A percentile compares a stretch with the other conserved stretches of the same genome.
Conservation (phyloP, 148 eudicot genomes). For the Rhododendron ovatum region DNA sequence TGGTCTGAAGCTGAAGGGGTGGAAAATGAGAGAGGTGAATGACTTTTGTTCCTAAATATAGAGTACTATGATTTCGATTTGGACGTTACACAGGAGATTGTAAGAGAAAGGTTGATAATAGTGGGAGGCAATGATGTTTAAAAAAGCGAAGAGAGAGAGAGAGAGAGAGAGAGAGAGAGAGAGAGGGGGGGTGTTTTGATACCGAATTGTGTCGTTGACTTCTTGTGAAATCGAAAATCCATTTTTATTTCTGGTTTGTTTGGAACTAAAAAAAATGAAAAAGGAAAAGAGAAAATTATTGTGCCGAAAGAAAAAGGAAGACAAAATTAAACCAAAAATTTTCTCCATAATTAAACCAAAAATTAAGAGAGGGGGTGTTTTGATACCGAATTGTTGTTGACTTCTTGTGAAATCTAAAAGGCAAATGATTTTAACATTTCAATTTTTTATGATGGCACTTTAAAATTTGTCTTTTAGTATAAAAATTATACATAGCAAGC, state of each 20-base stretch:
- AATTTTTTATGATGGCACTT: no score
- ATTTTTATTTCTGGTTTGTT: not conserved
- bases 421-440: no score
- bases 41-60: not conserved
- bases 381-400: no score
- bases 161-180: not conserved
- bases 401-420: no score
- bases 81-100: constrained; percentile 11
- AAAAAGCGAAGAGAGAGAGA: not conserved
- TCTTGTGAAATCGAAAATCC: not conserved
- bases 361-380: no score
- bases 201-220: not conserved
- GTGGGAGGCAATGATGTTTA: constrained; percentile 3
- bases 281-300: no score
- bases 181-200: not conserved
- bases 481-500: no score
- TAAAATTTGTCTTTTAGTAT: no score
- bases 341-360: no score
- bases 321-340: no score
- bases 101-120: not conserved
- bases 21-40: not conserved
- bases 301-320: no score
- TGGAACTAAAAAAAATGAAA: no score
- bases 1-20: not conserved
- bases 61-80: not conserved